Percentiles rank a stretch among this genome's conserved stretches.
Conservation (phyloP, 371 early-diverging fungal genomes). For the Batrachochytrium dendrobatidis region DNA sequence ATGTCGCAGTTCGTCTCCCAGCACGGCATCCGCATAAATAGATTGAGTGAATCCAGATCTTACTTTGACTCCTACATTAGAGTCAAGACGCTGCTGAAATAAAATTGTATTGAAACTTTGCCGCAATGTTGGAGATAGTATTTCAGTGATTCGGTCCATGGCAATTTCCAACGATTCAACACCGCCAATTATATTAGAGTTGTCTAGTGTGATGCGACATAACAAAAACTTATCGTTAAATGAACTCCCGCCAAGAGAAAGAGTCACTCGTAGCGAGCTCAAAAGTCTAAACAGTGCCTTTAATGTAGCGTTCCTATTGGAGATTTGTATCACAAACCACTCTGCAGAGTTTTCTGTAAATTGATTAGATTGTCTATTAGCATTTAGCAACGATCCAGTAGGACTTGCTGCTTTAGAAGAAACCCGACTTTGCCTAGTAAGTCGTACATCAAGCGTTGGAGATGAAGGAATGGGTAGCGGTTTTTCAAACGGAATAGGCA, state of each 20-base stretch:
- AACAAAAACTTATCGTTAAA: constrained; percentile 12
- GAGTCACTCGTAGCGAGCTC: constrained; percentile 20
- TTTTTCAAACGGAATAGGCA: too few relatives aligned
- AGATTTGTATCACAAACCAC: background rate
- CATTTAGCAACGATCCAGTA: too few relatives aligned
- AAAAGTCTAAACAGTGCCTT: constrained; percentile 23
- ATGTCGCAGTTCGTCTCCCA: constrained; percentile 23
- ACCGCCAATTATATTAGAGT: constrained; percentile 13
- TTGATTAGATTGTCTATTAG: constrained; percentile 6
- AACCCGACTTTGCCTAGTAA: too few relatives aligned
- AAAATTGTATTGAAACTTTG: background rate
- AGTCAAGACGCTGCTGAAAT: too few relatives aligned
- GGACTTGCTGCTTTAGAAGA: too few relatives aligned
- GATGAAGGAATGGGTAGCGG: too few relatives aligned
- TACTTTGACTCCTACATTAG: constrained; percentile 1
- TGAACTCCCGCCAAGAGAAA: constrained; percentile 10
- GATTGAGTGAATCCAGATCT: background rate
- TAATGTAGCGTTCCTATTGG: constrained; percentile 19
- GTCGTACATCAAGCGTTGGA: too few relatives aligned
- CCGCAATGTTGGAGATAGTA: background rate
- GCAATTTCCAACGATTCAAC: constrained; percentile 16
- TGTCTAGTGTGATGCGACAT: constrained; percentile 7
- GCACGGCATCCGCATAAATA: constrained; percentile 24
- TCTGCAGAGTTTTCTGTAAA: constrained; percentile 6
- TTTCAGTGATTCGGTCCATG: constrained; percentile 16